These are phyloP conservation scores for Fraxinus sp. DNA, from an alignment of 305 asterid species.

Conservation along the genomic window DNA sequence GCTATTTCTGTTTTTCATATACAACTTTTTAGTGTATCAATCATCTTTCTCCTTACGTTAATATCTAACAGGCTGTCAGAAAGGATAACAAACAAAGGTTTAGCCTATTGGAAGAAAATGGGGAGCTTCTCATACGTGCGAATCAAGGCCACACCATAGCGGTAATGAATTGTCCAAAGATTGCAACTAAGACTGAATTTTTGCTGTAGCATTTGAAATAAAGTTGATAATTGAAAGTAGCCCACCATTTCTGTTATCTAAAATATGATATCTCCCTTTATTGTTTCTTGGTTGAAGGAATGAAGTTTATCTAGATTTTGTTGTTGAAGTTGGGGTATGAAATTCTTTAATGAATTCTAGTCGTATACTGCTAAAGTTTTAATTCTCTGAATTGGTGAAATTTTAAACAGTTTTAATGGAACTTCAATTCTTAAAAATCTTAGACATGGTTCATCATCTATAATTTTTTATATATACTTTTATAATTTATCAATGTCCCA, in stretches of 20 bases:
- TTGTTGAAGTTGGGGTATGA: not conserved
- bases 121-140: slow-evolving; percentile 85
- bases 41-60: not conserved
- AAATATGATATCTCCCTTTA: not conserved
- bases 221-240: not conserved
- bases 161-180: slow-evolving; percentile 37
- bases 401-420: not conserved
- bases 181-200: slow-evolving; percentile 18
- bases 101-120: slow-evolving; percentile 72
- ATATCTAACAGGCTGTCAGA: slow-evolving; percentile 60
- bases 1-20: not conserved
- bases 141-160: slow-evolving; percentile 81
- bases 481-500: not conserved
- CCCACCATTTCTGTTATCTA: not conserved
- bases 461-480: not conserved
- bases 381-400: not conserved
- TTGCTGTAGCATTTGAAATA: not conserved
- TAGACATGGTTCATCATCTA: slow-evolving; percentile 1
- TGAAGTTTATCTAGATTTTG: not conserved
- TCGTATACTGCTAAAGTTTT: not conserved
- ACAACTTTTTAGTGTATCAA: not conserved
- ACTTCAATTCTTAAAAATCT: not conserved
- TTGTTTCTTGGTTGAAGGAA: not conserved
- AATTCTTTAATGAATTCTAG: not conserved
- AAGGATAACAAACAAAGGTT: slow-evolving; percentile 88